These are phyloP conservation scores for Taphrina confusa DNA, from an alignment of 1,139 yeast genomes.

Conservation along the genomic window DNA sequence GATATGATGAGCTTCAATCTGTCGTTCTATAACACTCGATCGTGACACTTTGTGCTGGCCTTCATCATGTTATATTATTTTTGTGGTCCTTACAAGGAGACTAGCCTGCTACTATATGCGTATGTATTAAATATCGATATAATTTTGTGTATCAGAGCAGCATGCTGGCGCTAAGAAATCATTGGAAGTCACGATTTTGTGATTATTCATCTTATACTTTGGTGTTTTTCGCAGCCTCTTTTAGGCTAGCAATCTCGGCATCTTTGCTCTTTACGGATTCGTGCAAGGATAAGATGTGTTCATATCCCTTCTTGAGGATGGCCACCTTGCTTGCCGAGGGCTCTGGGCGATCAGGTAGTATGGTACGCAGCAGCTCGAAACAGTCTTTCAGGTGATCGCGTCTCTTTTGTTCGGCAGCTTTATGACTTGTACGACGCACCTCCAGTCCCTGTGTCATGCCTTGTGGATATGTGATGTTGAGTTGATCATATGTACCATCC, in stretches of 20 bases:
- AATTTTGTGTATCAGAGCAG: too few species aligned
- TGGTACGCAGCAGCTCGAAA: slow-evolving; percentile 23
- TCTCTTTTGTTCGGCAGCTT: slow-evolving; percentile 93
- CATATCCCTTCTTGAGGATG: slow-evolving; percentile 27
- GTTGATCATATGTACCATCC: slow-evolving; percentile 51
- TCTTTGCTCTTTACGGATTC: not conserved
- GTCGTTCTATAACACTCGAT: too few species aligned
- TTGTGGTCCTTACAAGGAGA: too few species aligned
- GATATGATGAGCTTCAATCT: too few species aligned
- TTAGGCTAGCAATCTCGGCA: slow-evolving; percentile 21
- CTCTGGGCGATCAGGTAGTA: slow-evolving; percentile 28
- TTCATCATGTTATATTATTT: too few species aligned
- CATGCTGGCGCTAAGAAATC: too few species aligned
- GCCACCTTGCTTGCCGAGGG: slow-evolving; percentile 27
- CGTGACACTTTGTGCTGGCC: too few species aligned
- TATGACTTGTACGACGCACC: slow-evolving; percentile 67
- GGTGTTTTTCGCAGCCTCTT: not conserved
- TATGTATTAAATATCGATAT: too few species aligned
- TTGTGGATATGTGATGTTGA: slow-evolving; percentile 50
- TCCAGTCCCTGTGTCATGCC: slow-evolving; percentile 49
- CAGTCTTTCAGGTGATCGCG: slow-evolving; percentile 75
- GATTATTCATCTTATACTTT: not conserved
- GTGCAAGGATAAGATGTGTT: slow-evolving; percentile 12
- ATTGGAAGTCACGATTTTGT: too few species aligned
- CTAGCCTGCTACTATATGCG: too few species aligned